Conservation (phyloP, 257 asterid genomes). For the Thymus mandschuricus region DNA sequence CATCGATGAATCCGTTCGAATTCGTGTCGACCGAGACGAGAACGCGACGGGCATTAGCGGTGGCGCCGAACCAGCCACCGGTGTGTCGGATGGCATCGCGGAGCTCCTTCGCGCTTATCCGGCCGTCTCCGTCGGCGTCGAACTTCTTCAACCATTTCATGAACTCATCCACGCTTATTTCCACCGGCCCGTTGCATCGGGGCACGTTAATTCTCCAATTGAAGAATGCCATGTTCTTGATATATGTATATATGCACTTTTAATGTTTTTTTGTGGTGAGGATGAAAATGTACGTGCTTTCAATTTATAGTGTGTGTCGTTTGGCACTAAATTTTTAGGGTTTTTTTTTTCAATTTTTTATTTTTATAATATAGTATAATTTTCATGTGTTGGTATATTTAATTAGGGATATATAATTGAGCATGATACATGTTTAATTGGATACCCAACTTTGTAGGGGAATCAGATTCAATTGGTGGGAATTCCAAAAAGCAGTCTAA, state of each 20-base stretch:
- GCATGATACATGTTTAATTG: background rate
- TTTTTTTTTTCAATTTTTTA: too few species aligned
- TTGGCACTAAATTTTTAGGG: too few species aligned
- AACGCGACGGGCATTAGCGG: constrained; percentile 27
- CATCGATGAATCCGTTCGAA: constrained; percentile 42
- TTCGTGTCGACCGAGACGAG: constrained; percentile 34
- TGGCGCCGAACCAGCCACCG: constrained; percentile 37
- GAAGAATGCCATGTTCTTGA: background rate
- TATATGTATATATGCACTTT: too few species aligned
- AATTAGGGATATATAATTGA: too few species aligned
- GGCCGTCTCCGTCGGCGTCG: constrained; percentile 39
- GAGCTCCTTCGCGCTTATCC: constrained; percentile 43
- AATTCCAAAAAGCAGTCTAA: background rate
- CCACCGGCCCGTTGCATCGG: background rate
- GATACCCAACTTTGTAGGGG: constrained; percentile 11
- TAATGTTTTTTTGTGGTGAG: too few species aligned
- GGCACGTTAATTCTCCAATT: background rate
- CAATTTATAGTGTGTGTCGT: background rate
- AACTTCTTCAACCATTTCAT: constrained; percentile 53
- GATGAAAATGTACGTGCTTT: too few species aligned
- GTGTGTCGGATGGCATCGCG: constrained; percentile 36
- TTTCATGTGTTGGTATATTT: too few species aligned
- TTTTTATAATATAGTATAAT: too few species aligned
- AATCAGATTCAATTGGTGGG: constrained; percentile 13
- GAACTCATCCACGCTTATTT: constrained; percentile 36